Conservation (phyloP, 306 rosid genomes). For the Sphenostylis stenocarpa region DNA sequence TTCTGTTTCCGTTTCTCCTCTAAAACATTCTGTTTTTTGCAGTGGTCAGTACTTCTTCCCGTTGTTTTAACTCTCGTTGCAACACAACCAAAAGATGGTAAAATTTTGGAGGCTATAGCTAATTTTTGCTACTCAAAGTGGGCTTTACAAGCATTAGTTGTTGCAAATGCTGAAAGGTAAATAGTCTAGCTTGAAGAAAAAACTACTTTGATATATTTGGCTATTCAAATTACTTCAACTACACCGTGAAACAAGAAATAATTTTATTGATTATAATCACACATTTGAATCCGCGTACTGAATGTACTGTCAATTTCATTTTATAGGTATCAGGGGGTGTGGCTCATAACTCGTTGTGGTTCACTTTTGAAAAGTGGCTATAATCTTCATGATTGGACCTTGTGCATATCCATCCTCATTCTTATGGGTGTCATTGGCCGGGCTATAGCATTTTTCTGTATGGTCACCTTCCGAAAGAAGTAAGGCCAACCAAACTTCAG, state of each 20-base stretch:
- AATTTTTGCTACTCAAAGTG: constrained; percentile 83
- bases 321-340: constrained; percentile 84
- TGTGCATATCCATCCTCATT: constrained; percentile 60
- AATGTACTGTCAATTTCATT: neutral
- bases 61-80: constrained; percentile 89
- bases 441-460: constrained; percentile 55
- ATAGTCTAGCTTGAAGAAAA: neutral
- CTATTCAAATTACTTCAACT: neutral
- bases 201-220: neutral
- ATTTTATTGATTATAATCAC: neutral
- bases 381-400: constrained; percentile 75
- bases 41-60: constrained; percentile 96
- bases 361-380: constrained; percentile 58
- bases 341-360: constrained; percentile 91
- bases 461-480: constrained; percentile 76
- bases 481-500: constrained; percentile 31
- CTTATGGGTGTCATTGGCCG: constrained; percentile 65
- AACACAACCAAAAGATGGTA: constrained; percentile 59
- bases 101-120: constrained; percentile 58
- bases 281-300: neutral
- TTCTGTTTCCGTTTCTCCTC: constrained; percentile 22
- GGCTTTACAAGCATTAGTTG: constrained; percentile 88
- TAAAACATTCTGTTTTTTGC: constrained; percentile 41
- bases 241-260: no score
- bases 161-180: constrained; percentile 93